Evolutionary conservation across 257 asterid species (phyloP).

Genomic region (Striga asiatica): DNA sequence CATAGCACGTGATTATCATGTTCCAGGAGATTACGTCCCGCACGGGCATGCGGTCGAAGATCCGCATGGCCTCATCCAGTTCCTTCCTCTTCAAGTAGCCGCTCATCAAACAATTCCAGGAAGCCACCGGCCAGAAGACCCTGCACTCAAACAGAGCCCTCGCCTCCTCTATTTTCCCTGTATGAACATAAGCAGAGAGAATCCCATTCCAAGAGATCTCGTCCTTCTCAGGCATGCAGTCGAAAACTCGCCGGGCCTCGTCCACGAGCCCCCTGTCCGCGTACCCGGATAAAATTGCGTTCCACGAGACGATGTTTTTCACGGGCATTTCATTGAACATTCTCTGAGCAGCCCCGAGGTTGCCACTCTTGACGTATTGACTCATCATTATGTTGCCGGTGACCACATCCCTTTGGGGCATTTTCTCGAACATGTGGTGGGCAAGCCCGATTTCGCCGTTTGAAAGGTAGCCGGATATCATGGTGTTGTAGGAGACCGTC

Average conservation of each 20-base stretch:
- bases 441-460: conserved; percentile 47
- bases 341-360: conserved; percentile 49
- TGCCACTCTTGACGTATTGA: conserved; percentile 47
- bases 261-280: conserved; percentile 69
- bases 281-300: conserved; percentile 77
- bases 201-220: conserved; percentile 95
- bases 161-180: conserved; percentile 79
- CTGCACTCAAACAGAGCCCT: conserved; percentile 65
- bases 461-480: conserved; percentile 65
- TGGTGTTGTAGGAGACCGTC: conserved; percentile 63
- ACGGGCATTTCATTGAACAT: conserved; percentile 76
- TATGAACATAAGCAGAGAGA: conserved; percentile 71
- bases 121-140: conserved; percentile 59
- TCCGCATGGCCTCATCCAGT: conserved; percentile 53
- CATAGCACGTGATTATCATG: conserved; percentile 74
- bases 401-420: conserved; percentile 62
- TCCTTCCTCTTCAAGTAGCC: conserved; percentile 75
- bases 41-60: conserved; percentile 64
- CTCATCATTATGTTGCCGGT: conserved; percentile 73
- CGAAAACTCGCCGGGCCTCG: conserved; percentile 65
- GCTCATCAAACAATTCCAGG: conserved; percentile 97
- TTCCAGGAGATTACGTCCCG: conserved; percentile 83
- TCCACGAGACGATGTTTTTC: conserved; percentile 84
- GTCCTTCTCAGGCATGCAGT: conserved; percentile 63
- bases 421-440: conserved; percentile 46